phyloP scores from a whole-genome alignment of 768 basidiomycete genomes.

The Mycena kentingensis region DNA sequence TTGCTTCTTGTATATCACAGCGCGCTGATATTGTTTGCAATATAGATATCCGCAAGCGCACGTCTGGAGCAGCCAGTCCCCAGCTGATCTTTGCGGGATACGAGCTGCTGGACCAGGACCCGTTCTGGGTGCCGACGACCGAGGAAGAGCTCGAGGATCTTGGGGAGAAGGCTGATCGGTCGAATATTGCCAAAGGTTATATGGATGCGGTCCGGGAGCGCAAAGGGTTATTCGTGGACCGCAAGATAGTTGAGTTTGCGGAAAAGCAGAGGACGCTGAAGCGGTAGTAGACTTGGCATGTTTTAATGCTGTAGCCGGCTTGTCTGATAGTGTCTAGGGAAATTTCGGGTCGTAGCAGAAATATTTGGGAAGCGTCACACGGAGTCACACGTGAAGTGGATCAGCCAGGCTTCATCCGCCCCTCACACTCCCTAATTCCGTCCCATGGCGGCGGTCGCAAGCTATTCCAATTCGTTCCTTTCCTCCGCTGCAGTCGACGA shows the following conservation, averaged over 20 bases:
- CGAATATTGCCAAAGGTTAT: constrained; percentile 91
- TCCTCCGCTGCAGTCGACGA: constrained; percentile 30
- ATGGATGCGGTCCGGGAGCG: constrained; percentile 89
- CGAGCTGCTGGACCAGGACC: constrained; percentile 90
- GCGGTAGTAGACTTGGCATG: constrained; percentile 36
- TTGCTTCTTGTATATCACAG: background rate
- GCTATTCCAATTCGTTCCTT: constrained; percentile 13
- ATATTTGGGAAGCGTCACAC: too few species aligned
- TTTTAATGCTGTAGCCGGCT: background rate
- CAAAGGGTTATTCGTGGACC: constrained; percentile 94
- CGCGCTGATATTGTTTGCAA: background rate
- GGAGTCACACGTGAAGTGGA: too few species aligned
- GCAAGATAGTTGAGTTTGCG: constrained; percentile 92
- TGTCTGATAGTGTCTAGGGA: too few species aligned
- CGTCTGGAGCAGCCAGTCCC: constrained; percentile 96
- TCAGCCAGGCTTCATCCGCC: background rate
- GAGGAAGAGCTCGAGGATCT: constrained; percentile 96
- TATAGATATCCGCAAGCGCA: constrained; percentile 91
- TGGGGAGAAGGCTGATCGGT: constrained; percentile 92
- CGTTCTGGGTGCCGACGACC: constrained; percentile 97
- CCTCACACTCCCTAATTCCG: constrained; percentile 5
- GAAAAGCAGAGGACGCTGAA: constrained; percentile 95
- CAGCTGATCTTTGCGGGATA: constrained; percentile 92
- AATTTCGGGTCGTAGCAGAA: too few species aligned
- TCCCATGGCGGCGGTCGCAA: constrained; percentile 22